phyloP scores from a whole-genome alignment of 257 asterid species.

The Salvia hispanica region DNA sequence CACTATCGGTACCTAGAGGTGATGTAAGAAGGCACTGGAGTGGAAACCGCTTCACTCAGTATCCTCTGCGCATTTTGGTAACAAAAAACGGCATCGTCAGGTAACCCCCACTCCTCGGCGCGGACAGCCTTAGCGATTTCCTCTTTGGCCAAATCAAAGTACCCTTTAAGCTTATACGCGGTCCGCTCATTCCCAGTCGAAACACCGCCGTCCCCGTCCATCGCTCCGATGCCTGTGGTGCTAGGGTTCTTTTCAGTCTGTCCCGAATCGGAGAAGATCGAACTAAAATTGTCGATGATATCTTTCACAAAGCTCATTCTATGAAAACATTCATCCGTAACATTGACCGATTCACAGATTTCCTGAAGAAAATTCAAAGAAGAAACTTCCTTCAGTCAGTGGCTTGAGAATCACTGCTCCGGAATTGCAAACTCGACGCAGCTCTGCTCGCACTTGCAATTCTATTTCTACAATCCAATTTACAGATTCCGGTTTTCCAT shows the following conservation, averaged over 20 bases:
- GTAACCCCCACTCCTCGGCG: slow-evolving; percentile 94
- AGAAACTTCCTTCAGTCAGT: slow-evolving; percentile 5
- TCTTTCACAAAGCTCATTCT: slow-evolving; percentile 63
- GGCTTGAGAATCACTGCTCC: slow-evolving; percentile 16
- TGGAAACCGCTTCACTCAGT: slow-evolving; percentile 71
- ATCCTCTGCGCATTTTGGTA: slow-evolving; percentile 74
- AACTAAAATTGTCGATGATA: slow-evolving; percentile 57
- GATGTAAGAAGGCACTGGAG: slow-evolving; percentile 90
- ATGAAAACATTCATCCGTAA: too few species aligned
- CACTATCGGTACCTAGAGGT: slow-evolving; percentile 58
- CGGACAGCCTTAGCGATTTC: slow-evolving; percentile 87
- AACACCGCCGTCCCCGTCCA: slow-evolving; percentile 75
- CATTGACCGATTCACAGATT: slow-evolving; percentile 10
- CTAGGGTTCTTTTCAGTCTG: slow-evolving; percentile 48
- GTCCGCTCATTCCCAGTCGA: slow-evolving; percentile 88
- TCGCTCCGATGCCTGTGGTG: slow-evolving; percentile 31
- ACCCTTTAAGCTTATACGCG: slow-evolving; percentile 83
- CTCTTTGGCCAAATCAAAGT: slow-evolving; percentile 86
- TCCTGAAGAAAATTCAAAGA: not conserved
- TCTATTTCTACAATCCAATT: not conserved
- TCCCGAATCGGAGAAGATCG: slow-evolving; percentile 58
- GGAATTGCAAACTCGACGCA: slow-evolving; percentile 20
- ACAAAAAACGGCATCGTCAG: slow-evolving; percentile 65
- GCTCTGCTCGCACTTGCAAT: slow-evolving; percentile 1
- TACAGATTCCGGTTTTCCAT: too few species aligned